Conservation (phyloP, 2,329 filamentous ascomycete species). For the Celoporthe dispersa region DNA sequence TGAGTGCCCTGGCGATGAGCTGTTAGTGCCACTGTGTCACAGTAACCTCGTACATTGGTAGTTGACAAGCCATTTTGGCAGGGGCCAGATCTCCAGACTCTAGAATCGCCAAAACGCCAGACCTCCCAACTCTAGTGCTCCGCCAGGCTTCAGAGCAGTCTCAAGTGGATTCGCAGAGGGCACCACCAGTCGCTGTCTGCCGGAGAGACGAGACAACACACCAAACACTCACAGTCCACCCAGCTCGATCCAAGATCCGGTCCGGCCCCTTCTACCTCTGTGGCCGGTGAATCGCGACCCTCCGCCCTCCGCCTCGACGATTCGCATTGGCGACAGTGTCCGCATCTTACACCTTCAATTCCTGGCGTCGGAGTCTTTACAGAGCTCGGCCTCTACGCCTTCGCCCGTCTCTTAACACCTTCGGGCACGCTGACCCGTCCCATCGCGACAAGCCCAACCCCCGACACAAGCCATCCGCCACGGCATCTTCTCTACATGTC, state of each 20-base stretch:
- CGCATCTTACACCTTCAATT: neutral
- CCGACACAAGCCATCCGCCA: neutral
- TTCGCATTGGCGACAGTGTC: neutral
- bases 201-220: neutral
- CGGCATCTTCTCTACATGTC: slow-evolving; percentile 14
- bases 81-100: slow-evolving; percentile 29
- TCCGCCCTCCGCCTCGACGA: neutral
- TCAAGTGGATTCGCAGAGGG: neutral
- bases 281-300: neutral
- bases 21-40: slow-evolving; percentile 29
- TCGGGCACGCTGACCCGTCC: slow-evolving; percentile 3
- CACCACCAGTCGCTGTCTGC: neutral
- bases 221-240: neutral
- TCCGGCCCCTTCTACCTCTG: slow-evolving; percentile 3
- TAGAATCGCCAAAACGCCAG: slow-evolving; percentile 1
- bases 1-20: neutral
- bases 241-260: slow-evolving; percentile 4
- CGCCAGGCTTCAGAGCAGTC: slow-evolving; percentile 11
- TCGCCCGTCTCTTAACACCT: neutral
- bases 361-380: neutral
- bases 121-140: neutral
- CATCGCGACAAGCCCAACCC: slow-evolving; percentile 1
- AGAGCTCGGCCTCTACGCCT: neutral
- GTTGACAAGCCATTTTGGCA: slow-evolving; percentile 18
- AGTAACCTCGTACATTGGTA: slow-evolving; percentile 4